These are phyloP conservation scores for Naematelia encephala DNA, from an alignment of 768 basidiomycete species.

Conservation along the genomic window DNA sequence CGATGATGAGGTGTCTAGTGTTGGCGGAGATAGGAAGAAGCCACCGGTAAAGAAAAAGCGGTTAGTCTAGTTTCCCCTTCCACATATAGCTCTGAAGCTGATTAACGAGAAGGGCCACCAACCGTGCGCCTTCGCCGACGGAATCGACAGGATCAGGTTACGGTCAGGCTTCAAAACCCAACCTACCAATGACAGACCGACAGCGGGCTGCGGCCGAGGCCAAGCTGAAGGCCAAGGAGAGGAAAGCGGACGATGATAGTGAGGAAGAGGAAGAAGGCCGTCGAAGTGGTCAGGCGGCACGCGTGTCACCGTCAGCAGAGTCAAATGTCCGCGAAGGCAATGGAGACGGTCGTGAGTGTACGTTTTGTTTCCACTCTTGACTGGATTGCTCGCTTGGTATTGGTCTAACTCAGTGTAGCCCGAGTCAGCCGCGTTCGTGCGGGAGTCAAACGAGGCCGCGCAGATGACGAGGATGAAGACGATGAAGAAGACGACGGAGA, in stretches of 20 bases:
- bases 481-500: conserved; percentile 8
- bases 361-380: neutral
- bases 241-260: conserved; percentile 33
- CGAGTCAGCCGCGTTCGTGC: conserved; percentile 8
- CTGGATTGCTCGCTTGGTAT: too few relatives aligned
- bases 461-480: conserved; percentile 35
- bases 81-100: neutral
- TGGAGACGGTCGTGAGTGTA: neutral
- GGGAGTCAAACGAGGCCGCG: conserved; percentile 26
- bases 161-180: conserved; percentile 28
- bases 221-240: conserved; percentile 20
- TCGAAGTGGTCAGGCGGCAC: neutral
- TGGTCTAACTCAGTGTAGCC: neutral
- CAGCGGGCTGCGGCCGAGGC: conserved; percentile 42
- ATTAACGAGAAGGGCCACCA: conserved; percentile 4
- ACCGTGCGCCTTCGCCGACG: conserved; percentile 39
- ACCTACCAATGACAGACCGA: conserved; percentile 38
- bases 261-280: conserved; percentile 21
- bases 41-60: conserved; percentile 34
- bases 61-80: conserved; percentile 22
- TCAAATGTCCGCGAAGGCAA: neutral
- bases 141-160: conserved; percentile 42
- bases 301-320: neutral
- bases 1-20: conserved; percentile 39
- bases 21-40: conserved; percentile 32